phyloP scores from a whole-genome alignment of 371 early-diverging fungal genomes.

The Rhizopus sp. region DNA sequence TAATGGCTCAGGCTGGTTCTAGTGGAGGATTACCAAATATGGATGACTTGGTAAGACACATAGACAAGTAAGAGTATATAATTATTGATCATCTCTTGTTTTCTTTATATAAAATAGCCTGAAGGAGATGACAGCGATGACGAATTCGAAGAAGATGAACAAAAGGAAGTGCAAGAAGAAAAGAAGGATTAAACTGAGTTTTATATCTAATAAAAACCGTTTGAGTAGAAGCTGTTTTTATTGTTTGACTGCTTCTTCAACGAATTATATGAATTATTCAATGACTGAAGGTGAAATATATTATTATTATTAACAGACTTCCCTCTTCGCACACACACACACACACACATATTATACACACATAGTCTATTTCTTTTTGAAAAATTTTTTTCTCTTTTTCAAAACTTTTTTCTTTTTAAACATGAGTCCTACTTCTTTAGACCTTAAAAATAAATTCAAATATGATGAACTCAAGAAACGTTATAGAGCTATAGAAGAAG shows the following conservation, averaged over 20 bases:
- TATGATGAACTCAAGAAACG: conserved; percentile 63
- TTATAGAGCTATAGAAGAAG: conserved; percentile 62
- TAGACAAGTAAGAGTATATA: conserved; percentile 3
- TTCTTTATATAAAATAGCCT: conserved; percentile 14
- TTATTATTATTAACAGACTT: too few relatives aligned
- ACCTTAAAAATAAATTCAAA: conserved; percentile 44
- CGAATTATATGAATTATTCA: too few relatives aligned
- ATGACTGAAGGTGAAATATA: too few relatives aligned
- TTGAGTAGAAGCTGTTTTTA: too few relatives aligned
- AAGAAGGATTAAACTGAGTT: too few relatives aligned
- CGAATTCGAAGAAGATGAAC: conserved; percentile 27
- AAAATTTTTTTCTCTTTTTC: conserved; percentile 8
- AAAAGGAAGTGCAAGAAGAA: not conserved
- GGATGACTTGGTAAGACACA: conserved; percentile 45
- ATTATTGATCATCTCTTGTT: not conserved
- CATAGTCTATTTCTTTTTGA: not conserved
- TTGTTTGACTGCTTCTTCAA: conserved; percentile 17
- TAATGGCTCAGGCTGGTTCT: conserved; percentile 46
- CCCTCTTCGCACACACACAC: not conserved
- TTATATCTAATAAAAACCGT: too few relatives aligned
- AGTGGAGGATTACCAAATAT: conserved; percentile 48
- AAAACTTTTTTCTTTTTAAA: conserved; percentile 1
- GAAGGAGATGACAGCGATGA: conserved; percentile 45
- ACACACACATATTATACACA: not conserved
- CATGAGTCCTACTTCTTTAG: not conserved